Conservation (phyloP, 495 filamentous ascomycete species). For the Aspergillus coremiiformis region DNA sequence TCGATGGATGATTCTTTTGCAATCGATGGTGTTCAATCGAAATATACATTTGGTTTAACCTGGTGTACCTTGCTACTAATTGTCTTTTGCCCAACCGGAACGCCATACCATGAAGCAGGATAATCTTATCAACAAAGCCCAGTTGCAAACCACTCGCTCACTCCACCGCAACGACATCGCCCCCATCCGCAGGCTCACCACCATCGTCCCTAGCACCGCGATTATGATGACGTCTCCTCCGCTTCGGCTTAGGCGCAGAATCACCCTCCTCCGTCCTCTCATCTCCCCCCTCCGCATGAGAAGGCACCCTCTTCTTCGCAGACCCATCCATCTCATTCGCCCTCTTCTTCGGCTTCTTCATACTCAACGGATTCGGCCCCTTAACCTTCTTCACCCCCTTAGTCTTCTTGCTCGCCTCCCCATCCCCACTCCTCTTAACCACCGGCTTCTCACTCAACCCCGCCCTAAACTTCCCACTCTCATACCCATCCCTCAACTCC, state of each 20-base stretch:
- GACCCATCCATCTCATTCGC: conserved; percentile 3
- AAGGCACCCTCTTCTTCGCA: conserved; percentile 15
- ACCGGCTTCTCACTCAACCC: conserved; percentile 50
- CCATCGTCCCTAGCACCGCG: conserved; percentile 22
- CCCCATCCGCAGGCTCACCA: conserved; percentile 17
- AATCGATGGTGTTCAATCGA: conserved; percentile 6
- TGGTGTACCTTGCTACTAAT: no score
- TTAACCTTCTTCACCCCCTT: conserved; percentile 62
- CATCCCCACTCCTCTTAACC: conserved; percentile 36
- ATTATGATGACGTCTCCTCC: conserved; percentile 44
- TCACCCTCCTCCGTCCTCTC: conserved; percentile 17
- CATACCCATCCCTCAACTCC: conserved; percentile 55
- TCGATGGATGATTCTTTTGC: neutral
- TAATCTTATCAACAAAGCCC: neutral
- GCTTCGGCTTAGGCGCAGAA: conserved; percentile 29
- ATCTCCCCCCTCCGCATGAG: conserved; percentile 16
- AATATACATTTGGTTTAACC: conserved; percentile 17
- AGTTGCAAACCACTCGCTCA: neutral
- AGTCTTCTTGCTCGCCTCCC: conserved; percentile 48
- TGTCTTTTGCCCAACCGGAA: conserved; percentile 25
- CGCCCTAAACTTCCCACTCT: conserved; percentile 66
- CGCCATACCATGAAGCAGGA: conserved; percentile 26
- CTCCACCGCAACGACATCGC: conserved; percentile 16
- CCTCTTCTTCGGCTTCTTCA: conserved; percentile 73
- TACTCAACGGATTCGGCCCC: conserved; percentile 79